Base-by-base conservation (phyloP, 192 early-diverging fungal species). In the Linnemannia hyalina region DNA sequence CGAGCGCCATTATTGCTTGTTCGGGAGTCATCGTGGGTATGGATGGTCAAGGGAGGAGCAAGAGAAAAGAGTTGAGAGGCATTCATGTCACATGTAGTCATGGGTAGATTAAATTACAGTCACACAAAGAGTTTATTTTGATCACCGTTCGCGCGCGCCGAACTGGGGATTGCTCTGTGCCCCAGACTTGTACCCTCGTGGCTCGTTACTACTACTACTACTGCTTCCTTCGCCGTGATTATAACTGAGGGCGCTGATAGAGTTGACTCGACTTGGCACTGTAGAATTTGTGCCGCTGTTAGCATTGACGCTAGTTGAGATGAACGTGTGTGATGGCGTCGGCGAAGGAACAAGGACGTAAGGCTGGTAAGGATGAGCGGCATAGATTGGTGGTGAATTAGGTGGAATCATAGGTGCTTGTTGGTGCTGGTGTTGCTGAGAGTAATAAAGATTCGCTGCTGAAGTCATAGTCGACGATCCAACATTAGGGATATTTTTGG, bases 291-390 rank as follows among this genome's bases (percentile, higher is more conserved):
- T 23, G 36, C 41, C 32, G 49, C 69, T 68, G 9, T 3, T 79
- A 1, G 70, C 20, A 20, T 23, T 75, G 32, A 40, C 54, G 32
- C 22, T 68, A n/a, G 35, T 9, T 13, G 36, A 6, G 42, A 40
- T n/a, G 32, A 80, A 29, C 6, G 36, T 18, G 35, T 52, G 22
- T 15, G 79, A 74, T 16, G 79, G 72, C 8, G 55, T 35, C 8
- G 79, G 73, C 16, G 79, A 80, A 35, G 70, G 38, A 11, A 26
- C 36, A 6, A 42, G 7, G 2, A 42, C 9, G 23, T 42, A 20
- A n/a, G 70, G 70, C 20, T 71, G 70, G 41, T 71, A 71, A n/a
- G 70, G 70, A 71, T 71, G 70, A 15, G 70, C 70, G 22, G 70
- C 70, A 71, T 71, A 71, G 70, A 71, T 71, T 3, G 70, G 70